These are phyloP conservation scores for Azolla pinnata DNA, from an alignment of 75 land plant species.

Conservation along the genomic window DNA sequence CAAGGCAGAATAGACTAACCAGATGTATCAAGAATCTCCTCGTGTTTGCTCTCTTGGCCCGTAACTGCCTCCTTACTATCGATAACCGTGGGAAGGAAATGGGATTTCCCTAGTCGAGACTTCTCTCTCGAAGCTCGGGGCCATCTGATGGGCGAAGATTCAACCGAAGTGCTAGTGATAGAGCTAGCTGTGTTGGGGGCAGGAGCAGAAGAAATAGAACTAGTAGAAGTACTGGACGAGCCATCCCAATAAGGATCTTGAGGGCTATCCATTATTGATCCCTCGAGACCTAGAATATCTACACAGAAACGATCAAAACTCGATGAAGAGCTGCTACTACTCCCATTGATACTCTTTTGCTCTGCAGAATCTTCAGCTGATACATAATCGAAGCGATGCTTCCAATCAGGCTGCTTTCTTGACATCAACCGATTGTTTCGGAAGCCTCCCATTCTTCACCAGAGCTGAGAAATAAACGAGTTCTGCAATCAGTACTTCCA, in stretches of 20 bases:
- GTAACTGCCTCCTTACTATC: conserved; percentile 5
- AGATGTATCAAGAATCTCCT: conserved; percentile 5
- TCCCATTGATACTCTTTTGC: conserved; percentile 2
- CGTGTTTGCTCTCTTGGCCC: conserved; percentile 27
- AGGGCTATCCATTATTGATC: neutral
- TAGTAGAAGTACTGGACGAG: too few relatives aligned
- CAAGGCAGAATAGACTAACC: neutral
- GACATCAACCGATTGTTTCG: too few relatives aligned
- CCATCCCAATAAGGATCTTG: conserved; percentile 7
- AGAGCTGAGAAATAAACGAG: too few relatives aligned
- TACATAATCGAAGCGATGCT: too few relatives aligned
- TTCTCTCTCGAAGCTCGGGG: conserved; percentile 22
- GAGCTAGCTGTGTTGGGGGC: too few relatives aligned
- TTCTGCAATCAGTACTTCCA: too few relatives aligned
- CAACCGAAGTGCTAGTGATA: conserved; percentile 13
- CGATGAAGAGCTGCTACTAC: conserved; percentile 9
- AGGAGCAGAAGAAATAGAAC: too few relatives aligned
- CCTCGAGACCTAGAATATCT: conserved; percentile 10
- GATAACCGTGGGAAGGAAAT: conserved; percentile 10
- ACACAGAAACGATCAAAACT: conserved; percentile 18
- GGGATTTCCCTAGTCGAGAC: conserved; percentile 5
- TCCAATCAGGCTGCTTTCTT: too few relatives aligned
- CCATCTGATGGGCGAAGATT: conserved; percentile 31
- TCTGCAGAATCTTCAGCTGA: too few relatives aligned
- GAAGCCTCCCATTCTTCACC: too few relatives aligned